These are phyloP conservation scores for Sindora glabra DNA, from an alignment of 306 rosid species.

Conservation along the genomic window DNA sequence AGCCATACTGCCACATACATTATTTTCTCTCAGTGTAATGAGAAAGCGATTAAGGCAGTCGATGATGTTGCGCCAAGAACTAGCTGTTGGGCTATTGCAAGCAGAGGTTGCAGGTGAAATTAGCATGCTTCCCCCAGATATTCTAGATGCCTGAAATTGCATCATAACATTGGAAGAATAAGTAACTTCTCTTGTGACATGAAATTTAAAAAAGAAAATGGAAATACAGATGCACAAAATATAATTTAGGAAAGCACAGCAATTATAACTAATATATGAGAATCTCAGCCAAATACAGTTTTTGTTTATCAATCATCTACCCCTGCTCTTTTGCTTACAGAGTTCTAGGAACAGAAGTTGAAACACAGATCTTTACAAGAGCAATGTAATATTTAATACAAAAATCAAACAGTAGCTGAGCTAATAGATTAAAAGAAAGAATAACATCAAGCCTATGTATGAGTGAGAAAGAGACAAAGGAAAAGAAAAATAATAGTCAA, in stretches of 20 bases:
- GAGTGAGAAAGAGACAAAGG: too few species aligned
- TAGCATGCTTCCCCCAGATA: slow-evolving; percentile 27
- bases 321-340: not conserved
- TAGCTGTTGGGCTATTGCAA: slow-evolving; percentile 27
- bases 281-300: too few species aligned
- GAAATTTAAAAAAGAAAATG: slow-evolving; percentile 3
- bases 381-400: not conserved
- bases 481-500: too few species aligned
- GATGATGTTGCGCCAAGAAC: slow-evolving; percentile 48
- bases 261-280: too few species aligned
- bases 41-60: slow-evolving; percentile 54
- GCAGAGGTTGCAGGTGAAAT: slow-evolving; percentile 32
- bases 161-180: slow-evolving; percentile 17
- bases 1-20: slow-evolving; percentile 45
- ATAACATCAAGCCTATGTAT: not conserved
- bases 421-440: not conserved
- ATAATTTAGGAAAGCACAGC: too few species aligned
- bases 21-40: slow-evolving; percentile 56
- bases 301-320: too few species aligned
- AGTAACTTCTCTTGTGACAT: not conserved
- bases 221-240: not conserved
- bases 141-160: slow-evolving; percentile 55
- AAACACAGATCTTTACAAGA: not conserved
- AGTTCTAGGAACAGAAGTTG: not conserved
- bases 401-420: not conserved